These are phyloP conservation scores for Neurospora intermedia DNA, from an alignment of 495 filamentous ascomycete genomes.

Conservation along the genomic window DNA sequence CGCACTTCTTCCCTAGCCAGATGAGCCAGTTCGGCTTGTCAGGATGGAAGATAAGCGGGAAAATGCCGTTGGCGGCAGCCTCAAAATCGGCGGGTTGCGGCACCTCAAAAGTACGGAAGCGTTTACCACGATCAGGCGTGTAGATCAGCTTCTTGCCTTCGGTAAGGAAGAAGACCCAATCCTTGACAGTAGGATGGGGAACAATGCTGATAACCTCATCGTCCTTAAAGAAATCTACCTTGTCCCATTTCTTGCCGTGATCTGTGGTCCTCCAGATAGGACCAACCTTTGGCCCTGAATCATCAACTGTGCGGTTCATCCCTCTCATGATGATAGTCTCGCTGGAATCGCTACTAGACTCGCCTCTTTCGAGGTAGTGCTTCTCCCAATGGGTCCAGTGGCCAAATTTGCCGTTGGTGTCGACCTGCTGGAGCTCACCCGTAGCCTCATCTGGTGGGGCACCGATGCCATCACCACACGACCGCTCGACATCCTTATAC, in stretches of 20 bases:
- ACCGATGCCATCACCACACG: constrained; percentile 36
- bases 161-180: constrained; percentile 78
- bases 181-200: constrained; percentile 67
- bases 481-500: constrained; percentile 48
- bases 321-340: constrained; percentile 80
- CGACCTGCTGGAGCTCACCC: constrained; percentile 45
- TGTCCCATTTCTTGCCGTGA: constrained; percentile 74
- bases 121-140: constrained; percentile 61
- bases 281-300: constrained; percentile 11
- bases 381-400: constrained; percentile 49
- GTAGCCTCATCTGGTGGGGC: constrained; percentile 35
- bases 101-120: constrained; percentile 56
- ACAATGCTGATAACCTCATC: constrained; percentile 57
- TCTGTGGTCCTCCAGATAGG: constrained; percentile 64
- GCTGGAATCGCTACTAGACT: constrained; percentile 49
- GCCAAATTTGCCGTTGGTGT: constrained; percentile 45
- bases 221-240: constrained; percentile 43
- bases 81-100: constrained; percentile 29
- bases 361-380: constrained; percentile 71
- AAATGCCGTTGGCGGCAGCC: constrained; percentile 10
- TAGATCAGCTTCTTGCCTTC: constrained; percentile 56
- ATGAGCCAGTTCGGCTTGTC: constrained; percentile 75
- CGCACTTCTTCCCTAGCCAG: constrained; percentile 63
- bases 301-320: constrained; percentile 28
- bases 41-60: constrained; percentile 65